These are phyloP conservation scores for Stenogyne calaminthoides DNA, from an alignment of 305 asterid species.

Conservation along the genomic window DNA sequence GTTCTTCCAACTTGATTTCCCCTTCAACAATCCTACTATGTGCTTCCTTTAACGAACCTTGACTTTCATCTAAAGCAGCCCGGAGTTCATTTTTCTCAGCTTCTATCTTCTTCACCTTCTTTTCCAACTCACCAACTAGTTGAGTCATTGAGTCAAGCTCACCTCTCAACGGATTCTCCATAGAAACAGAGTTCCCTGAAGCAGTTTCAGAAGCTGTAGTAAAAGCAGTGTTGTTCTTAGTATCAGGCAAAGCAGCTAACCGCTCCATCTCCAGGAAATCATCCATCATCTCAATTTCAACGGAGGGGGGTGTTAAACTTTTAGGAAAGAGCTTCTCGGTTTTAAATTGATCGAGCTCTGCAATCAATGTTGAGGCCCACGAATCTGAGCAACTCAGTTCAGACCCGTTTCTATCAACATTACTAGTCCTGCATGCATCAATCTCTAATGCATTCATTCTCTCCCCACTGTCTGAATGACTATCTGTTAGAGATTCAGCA, in stretches of 20 bases:
- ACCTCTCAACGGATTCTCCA: slow-evolving; percentile 43
- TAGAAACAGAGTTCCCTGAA: slow-evolving; percentile 36
- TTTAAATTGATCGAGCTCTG: slow-evolving; percentile 77
- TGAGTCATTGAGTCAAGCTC: slow-evolving; percentile 49
- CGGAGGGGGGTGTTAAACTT: slow-evolving; percentile 38
- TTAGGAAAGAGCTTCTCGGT: slow-evolving; percentile 48
- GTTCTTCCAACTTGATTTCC: slow-evolving; percentile 45
- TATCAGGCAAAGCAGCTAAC: slow-evolving; percentile 63
- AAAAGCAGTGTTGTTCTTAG: slow-evolving; percentile 38
- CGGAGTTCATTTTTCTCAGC: slow-evolving; percentile 54
- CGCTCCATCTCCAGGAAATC: slow-evolving; percentile 92
- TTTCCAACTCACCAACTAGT: slow-evolving; percentile 53
- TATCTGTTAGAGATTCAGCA: slow-evolving; percentile 68
- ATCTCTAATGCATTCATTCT: slow-evolving; percentile 38
- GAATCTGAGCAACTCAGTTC: slow-evolving; percentile 55
- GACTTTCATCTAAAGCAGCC: slow-evolving; percentile 46
- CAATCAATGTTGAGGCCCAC: slow-evolving; percentile 70
- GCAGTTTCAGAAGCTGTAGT: slow-evolving; percentile 31
- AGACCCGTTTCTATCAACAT: slow-evolving; percentile 36
- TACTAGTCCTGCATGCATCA: slow-evolving; percentile 10
- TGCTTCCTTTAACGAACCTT: slow-evolving; percentile 44
- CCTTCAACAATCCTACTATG: slow-evolving; percentile 40
- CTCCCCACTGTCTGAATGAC: slow-evolving; percentile 68
- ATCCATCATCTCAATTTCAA: slow-evolving; percentile 79
- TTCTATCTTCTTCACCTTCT: slow-evolving; percentile 45